phyloP scores from a whole-genome alignment of 371 early-diverging fungal species.

The Saksenaea vasiformis region DNA sequence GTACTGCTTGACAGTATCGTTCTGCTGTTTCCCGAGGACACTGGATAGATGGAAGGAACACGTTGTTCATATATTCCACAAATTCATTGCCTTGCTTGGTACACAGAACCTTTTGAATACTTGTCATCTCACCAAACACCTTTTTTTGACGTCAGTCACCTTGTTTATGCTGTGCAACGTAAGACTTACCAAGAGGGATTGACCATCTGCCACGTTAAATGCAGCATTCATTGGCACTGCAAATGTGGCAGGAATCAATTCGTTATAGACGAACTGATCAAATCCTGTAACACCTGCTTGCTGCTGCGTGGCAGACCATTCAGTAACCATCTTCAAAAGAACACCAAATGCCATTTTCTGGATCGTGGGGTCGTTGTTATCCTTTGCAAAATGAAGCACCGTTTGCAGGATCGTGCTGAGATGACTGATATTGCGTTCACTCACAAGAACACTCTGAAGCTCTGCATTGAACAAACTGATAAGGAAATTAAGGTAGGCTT shows the following conservation, averaged over 20 bases:
- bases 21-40: conserved; percentile 67
- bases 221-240: conserved; percentile 77
- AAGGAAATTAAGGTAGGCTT: conserved; percentile 83
- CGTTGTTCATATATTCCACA: conserved; percentile 63
- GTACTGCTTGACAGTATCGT: conserved; percentile 68
- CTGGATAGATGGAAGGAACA: conserved; percentile 69
- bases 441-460: conserved; percentile 76
- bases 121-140: conserved; percentile 82
- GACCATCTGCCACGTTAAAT: conserved; percentile 83
- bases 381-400: conserved; percentile 77
- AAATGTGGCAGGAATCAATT: conserved; percentile 78
- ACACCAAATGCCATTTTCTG: conserved; percentile 87
- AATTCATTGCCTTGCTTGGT: conserved; percentile 65
- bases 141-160: conserved; percentile 10
- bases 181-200: conserved; percentile 65
- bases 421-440: conserved; percentile 74
- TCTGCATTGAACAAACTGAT: conserved; percentile 81
- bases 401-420: conserved; percentile 77
- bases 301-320: conserved; percentile 71
- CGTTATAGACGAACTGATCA: conserved; percentile 79
- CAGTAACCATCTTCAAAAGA: conserved; percentile 73
- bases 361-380: conserved; percentile 67
- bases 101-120: conserved; percentile 72
- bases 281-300: conserved; percentile 51
- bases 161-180: background rate